Conservation (phyloP, 441 rosid genomes). For the Brassica hybrid region DNA sequence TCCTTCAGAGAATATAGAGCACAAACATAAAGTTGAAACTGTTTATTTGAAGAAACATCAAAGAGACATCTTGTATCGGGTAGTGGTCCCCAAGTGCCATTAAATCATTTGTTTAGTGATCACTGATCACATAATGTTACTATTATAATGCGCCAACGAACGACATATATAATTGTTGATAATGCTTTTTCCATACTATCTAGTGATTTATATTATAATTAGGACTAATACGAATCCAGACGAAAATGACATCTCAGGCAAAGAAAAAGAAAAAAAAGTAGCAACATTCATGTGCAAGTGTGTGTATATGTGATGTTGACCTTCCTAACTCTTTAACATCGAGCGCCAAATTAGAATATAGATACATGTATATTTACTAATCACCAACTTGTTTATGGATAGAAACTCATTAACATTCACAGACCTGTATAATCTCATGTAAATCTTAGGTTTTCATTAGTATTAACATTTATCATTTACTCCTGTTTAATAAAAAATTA, state of each 20-base stretch:
- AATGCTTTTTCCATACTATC: constrained; percentile 10
- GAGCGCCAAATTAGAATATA: background rate
- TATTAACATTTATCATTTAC: background rate
- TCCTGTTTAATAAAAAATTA: too few species aligned
- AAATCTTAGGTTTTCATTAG: background rate
- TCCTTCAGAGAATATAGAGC: background rate
- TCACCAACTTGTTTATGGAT: background rate
- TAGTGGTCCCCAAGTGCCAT: constrained; percentile 17
- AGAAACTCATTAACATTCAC: too few species aligned
- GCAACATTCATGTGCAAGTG: constrained; percentile 1
- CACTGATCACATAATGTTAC: constrained; percentile 35
- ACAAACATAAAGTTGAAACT: background rate
- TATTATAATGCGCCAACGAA: constrained; percentile 29
- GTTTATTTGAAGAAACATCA: background rate
- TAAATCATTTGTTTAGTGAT: constrained; percentile 19
- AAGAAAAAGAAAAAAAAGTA: background rate
- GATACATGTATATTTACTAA: background rate
- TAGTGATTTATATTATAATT: constrained; percentile 24
- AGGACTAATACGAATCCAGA: constrained; percentile 3
- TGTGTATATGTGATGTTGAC: too few species aligned
- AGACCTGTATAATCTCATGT: background rate
- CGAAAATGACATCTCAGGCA: constrained; percentile 31
- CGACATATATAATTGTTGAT: constrained; percentile 7
- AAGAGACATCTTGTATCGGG: constrained; percentile 5
- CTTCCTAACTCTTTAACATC: background rate